These are phyloP conservation scores for Nothophaeocryptopus gaeumannii DNA, from an alignment of 2,329 filamentous ascomycete species.

Conservation along the genomic window DNA sequence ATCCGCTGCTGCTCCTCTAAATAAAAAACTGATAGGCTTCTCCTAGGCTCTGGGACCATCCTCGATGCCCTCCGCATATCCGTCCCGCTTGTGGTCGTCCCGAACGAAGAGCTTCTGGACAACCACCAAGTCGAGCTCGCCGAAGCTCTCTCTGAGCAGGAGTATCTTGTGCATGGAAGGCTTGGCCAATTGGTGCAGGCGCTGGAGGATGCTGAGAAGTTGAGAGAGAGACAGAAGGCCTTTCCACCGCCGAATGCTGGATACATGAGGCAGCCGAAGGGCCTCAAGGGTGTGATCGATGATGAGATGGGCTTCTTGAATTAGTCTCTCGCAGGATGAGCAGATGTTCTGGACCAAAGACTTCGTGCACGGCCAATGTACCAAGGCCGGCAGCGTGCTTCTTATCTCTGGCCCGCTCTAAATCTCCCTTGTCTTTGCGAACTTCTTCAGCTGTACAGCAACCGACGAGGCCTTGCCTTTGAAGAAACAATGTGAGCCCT, in stretches of 20 bases:
- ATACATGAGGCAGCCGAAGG: slow-evolving; percentile 39
- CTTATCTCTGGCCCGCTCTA: no score
- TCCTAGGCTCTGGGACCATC: slow-evolving; percentile 79
- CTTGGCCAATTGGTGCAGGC: slow-evolving; percentile 55
- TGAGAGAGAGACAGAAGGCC: slow-evolving; percentile 41
- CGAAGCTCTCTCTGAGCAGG: slow-evolving; percentile 66
- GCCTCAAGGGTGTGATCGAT: slow-evolving; percentile 53
- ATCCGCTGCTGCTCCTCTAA: background rate
- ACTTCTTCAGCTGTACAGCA: no score
- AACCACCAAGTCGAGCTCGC: slow-evolving; percentile 92
- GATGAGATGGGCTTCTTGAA: slow-evolving; percentile 58
- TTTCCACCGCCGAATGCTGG: slow-evolving; percentile 54
- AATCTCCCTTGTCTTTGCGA: no score
- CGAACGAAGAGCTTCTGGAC: slow-evolving; percentile 76
- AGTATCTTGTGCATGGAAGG: slow-evolving; percentile 71
- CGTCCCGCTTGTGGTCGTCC: slow-evolving; percentile 80
- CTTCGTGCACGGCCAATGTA: no score
- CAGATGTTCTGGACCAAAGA: no score
- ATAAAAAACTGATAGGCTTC: background rate
- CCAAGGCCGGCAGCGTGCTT: no score
- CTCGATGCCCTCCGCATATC: slow-evolving; percentile 74
- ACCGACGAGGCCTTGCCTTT: no score
- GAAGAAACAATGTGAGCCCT: no score
- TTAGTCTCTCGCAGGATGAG: slow-evolving; percentile 26
- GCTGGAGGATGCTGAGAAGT: slow-evolving; percentile 48